Evolutionary conservation across 1,284 basidiomycete species (phyloP).

Genomic region (Prillingera fragicola): DNA sequence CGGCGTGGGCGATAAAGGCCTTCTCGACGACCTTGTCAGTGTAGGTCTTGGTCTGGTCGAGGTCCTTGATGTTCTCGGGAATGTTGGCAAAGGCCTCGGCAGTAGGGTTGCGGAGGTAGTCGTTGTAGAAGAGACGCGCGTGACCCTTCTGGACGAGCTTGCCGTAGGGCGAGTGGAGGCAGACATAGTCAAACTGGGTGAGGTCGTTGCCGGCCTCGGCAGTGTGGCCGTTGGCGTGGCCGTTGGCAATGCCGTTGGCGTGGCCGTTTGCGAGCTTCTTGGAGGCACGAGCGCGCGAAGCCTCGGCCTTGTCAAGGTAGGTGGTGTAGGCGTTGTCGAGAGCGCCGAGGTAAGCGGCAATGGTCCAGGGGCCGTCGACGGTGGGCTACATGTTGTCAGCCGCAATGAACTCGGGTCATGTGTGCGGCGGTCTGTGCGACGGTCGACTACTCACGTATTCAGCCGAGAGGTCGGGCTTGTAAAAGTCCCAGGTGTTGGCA

Average conservation of each 20-base stretch:
- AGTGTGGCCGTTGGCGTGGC: too few species aligned
- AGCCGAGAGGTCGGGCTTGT: constrained; percentile 77
- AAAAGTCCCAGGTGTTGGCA: constrained; percentile 96
- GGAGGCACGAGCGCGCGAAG: constrained; percentile 48
- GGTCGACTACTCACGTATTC: constrained; percentile 46
- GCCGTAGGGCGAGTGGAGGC: constrained; percentile 94
- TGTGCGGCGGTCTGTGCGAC: not conserved
- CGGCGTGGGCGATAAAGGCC: constrained; percentile 72
- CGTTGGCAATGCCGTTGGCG: constrained; percentile 32
- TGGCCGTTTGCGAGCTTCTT: constrained; percentile 38
- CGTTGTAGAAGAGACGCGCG: constrained; percentile 69
- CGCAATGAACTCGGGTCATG: not conserved
- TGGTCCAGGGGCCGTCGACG: constrained; percentile 94
- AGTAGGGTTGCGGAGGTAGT: constrained; percentile 77
- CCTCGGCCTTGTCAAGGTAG: constrained; percentile 77
- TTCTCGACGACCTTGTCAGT: constrained; percentile 95
- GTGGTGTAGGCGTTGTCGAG: constrained; percentile 84
- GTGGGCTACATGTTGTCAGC: constrained; percentile 60
- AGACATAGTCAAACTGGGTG: constrained; percentile 76
- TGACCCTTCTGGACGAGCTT: constrained; percentile 98
- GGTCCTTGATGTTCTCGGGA: constrained; percentile 62
- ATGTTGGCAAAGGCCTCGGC: constrained; percentile 69
- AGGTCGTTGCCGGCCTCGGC: constrained; percentile 54
- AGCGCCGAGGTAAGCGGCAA: constrained; percentile 90
- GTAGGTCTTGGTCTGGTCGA: constrained; percentile 67